Percentiles rank a stretch among this genome's conserved stretches.
Evolutionary conservation across 2,329 filamentous ascomycete genomes (phyloP).

Genomic region (Aspergillus vadensis): DNA sequence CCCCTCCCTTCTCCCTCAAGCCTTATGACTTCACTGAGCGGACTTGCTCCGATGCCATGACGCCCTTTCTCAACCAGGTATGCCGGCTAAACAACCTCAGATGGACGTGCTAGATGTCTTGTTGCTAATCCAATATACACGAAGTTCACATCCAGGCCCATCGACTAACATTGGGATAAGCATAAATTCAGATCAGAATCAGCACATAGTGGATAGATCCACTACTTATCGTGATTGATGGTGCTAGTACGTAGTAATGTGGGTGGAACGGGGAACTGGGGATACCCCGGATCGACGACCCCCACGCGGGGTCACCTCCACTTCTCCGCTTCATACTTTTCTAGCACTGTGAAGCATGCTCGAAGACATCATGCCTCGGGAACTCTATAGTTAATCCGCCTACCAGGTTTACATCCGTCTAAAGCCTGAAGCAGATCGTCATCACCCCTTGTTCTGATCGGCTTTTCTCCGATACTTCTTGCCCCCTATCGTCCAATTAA

Average conservation of each 20-base stretch:
- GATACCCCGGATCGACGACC: slow-evolving; percentile 4
- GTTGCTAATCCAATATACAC: not conserved
- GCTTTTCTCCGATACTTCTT: slow-evolving; percentile 6
- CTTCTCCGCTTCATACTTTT: slow-evolving; percentile 1
- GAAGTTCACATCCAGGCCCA: not conserved
- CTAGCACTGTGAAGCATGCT: not conserved
- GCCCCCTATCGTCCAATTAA: not conserved
- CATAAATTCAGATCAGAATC: not conserved
- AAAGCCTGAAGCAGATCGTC: not conserved
- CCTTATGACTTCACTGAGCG: too few relatives aligned
- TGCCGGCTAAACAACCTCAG: too few relatives aligned
- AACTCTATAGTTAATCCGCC: not conserved
- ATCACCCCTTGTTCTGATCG: not conserved
- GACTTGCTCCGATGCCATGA: too few relatives aligned
- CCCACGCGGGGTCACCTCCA: slow-evolving; percentile 5
- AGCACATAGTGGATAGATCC: not conserved
- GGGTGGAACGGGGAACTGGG: not conserved
- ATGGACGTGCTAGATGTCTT: too few relatives aligned
- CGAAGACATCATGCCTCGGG: not conserved
- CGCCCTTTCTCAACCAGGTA: too few relatives aligned
- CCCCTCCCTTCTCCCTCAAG: too few relatives aligned
- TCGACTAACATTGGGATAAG: not conserved
- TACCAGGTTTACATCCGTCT: not conserved
- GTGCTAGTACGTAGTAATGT: not conserved
- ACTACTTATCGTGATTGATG: not conserved